Evolutionary conservation across 805 yeast species (phyloP).

Genomic region (Ogataea allantospora): DNA sequence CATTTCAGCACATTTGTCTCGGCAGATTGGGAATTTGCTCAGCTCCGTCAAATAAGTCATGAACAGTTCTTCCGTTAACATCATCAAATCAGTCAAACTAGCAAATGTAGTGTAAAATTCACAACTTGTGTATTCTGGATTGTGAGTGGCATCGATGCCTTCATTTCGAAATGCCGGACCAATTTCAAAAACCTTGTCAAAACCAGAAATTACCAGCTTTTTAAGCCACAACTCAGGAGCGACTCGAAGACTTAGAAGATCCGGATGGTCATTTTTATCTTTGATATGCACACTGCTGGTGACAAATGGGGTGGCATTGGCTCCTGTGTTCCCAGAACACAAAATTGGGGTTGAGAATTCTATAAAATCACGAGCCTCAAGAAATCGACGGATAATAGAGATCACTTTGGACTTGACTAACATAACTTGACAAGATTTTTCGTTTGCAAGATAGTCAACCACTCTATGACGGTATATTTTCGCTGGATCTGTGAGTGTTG

Average conservation of each 20-base stretch:
- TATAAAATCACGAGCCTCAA: constrained; percentile 54
- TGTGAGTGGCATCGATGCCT: constrained; percentile 89
- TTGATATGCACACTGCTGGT: constrained; percentile 44
- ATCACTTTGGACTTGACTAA: constrained; percentile 55
- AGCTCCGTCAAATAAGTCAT: constrained; percentile 37
- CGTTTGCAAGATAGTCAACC: constrained; percentile 67
- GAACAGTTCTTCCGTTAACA: constrained; percentile 59
- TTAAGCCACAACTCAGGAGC: constrained; percentile 97
- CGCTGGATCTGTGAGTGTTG: constrained; percentile 51
- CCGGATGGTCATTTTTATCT: constrained; percentile 24
- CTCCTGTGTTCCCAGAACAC: constrained; percentile 70
- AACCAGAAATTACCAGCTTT: constrained; percentile 75
- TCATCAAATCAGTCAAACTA: constrained; percentile 63
- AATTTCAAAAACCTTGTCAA: constrained; percentile 83
- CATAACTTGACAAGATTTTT: constrained; percentile 44
- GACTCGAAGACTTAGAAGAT: constrained; percentile 63
- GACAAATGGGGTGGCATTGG: constrained; percentile 83
- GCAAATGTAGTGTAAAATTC: constrained; percentile 83
- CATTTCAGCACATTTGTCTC: constrained; percentile 22
- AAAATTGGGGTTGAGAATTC: constrained; percentile 91
- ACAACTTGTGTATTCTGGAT: constrained; percentile 89
- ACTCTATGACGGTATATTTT: constrained; percentile 67
- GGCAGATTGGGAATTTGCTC: constrained; percentile 20
- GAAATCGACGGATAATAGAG: constrained; percentile 53
- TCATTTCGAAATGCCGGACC: constrained; percentile 88